Evolutionary conservation across 306 rosid species (phyloP).

Genomic region (Gleditsia sinensis): DNA sequence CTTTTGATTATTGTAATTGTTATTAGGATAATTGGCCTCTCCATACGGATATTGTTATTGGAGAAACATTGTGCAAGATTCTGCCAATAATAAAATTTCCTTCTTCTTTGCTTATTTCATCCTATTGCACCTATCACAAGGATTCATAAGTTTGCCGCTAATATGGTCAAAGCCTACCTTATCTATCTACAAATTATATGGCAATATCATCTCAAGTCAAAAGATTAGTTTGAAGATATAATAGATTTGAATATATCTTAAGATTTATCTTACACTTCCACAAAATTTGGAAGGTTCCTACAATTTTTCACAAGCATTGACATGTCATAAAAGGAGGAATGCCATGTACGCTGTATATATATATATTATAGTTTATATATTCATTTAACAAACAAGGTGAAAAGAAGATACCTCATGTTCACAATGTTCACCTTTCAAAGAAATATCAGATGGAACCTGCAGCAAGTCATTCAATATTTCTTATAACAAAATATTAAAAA

Average conservation of each 20-base stretch:
- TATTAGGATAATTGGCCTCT: too few relatives aligned
- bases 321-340: too few relatives aligned
- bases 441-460: slow-evolving; percentile 67
- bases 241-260: neutral
- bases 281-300: neutral
- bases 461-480: slow-evolving; percentile 18
- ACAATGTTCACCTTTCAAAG: slow-evolving; percentile 45
- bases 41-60: too few relatives aligned
- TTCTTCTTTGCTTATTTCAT: too few relatives aligned
- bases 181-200: neutral
- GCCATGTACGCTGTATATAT: too few relatives aligned
- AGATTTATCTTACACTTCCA: neutral
- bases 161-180: too few relatives aligned
- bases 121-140: too few relatives aligned
- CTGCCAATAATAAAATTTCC: too few relatives aligned
- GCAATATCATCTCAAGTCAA: neutral
- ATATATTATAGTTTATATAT: neutral
- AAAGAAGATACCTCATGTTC: slow-evolving; percentile 48
- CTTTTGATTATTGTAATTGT: too few relatives aligned
- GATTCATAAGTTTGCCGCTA: too few relatives aligned
- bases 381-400: neutral
- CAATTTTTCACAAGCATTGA: neutral
- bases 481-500: neutral
- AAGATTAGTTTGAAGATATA: neutral
- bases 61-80: too few relatives aligned